A percentile compares a stretch with the other conserved stretches of the same genome.
These are phyloP conservation scores for Ganoderma leucocontextum DNA, from an alignment of 1,284 basidiomycete species.

Conservation along the genomic window DNA sequence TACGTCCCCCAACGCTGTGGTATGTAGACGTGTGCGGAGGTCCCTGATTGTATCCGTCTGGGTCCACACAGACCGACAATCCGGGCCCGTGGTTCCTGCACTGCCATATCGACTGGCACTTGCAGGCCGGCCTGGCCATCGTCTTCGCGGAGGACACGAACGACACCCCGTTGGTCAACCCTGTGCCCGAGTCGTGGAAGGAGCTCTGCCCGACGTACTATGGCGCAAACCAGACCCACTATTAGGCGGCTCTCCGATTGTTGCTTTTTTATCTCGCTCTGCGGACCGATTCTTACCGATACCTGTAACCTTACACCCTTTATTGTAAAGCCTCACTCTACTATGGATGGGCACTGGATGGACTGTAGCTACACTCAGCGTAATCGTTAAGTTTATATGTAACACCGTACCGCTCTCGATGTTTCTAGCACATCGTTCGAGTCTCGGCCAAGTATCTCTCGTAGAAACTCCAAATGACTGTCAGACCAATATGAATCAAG, in stretches of 20 bases:
- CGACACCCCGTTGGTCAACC: constrained; percentile 10
- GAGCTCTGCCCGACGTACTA: constrained; percentile 28
- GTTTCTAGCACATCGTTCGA: too few species aligned
- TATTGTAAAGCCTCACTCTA: neutral
- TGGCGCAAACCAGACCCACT: neutral
- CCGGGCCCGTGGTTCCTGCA: constrained; percentile 38
- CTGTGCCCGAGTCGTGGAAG: constrained; percentile 21
- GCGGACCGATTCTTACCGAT: neutral
- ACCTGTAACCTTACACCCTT: neutral
- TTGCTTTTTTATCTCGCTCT: neutral
- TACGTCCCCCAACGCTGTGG: neutral
- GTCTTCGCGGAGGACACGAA: constrained; percentile 40
- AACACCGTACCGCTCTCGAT: too few species aligned
- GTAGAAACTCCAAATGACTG: too few species aligned
- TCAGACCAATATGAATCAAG: too few species aligned
- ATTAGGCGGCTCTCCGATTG: too few species aligned
- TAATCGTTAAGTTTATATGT: neutral
- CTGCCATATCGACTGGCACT: constrained; percentile 42
- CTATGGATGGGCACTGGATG: neutral
- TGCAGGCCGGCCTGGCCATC: constrained; percentile 40
- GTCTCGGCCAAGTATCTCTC: too few species aligned
- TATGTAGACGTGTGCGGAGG: neutral
- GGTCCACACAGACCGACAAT: constrained; percentile 32
- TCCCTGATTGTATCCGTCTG: neutral
- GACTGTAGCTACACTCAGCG: neutral